Evolutionary conservation across 768 basidiomycete species (phyloP).

Genomic region (Serendipita sp.): DNA sequence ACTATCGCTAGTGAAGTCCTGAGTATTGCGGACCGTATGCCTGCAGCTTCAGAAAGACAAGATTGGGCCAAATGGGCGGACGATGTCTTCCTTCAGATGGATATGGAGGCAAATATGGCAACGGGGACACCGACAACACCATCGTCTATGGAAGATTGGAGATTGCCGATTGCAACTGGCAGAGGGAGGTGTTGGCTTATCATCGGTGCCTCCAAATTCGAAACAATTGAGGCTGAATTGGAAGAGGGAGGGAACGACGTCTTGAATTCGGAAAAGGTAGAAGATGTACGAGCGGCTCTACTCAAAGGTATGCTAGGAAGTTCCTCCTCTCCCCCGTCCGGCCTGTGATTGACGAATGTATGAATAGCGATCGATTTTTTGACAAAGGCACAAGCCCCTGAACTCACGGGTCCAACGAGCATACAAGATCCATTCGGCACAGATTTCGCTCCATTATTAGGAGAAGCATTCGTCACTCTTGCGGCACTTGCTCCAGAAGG

Average conservation of each 20-base stretch:
- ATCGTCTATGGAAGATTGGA: constrained; percentile 24
- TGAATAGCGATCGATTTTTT: constrained; percentile 19
- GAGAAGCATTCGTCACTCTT: constrained; percentile 41
- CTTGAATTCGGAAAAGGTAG: constrained; percentile 31
- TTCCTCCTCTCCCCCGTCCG: background rate
- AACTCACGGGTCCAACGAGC: constrained; percentile 9
- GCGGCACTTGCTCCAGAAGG: constrained; percentile 40
- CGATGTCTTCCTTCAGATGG: constrained; percentile 44
- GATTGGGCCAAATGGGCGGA: constrained; percentile 49
- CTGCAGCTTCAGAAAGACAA: constrained; percentile 27
- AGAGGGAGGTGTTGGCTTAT: constrained; percentile 41
- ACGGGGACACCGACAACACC: background rate
- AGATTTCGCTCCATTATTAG: constrained; percentile 18
- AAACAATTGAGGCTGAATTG: constrained; percentile 37
- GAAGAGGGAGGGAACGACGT: constrained; percentile 25
- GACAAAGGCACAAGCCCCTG: constrained; percentile 17
- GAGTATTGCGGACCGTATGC: constrained; percentile 40
- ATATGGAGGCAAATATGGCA: constrained; percentile 36
- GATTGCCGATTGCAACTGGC: constrained; percentile 27
- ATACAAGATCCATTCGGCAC: background rate
- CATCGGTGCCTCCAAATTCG: constrained; percentile 37
- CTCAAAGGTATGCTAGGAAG: background rate
- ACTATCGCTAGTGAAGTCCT: constrained; percentile 48
- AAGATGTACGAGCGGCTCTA: constrained; percentile 34
- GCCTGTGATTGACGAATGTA: background rate